A percentile compares a stretch with the other conserved stretches of the same genome.
Evolutionary conservation across 148 eudicot genomes (phyloP).

Genomic region (Limonium bicolor): DNA sequence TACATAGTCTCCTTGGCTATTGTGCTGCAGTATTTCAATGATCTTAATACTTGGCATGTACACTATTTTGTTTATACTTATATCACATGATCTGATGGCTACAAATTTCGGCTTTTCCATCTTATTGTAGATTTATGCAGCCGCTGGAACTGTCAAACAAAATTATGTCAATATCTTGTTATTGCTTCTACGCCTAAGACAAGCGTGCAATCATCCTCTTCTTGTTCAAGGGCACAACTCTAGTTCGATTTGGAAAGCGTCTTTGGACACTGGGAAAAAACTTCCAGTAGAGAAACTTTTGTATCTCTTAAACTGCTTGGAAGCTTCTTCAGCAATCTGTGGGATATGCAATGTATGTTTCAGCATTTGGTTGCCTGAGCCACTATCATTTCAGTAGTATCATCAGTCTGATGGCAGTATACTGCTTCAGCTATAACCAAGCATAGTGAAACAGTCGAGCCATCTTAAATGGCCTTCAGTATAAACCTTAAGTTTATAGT

Average conservation of each 20-base stretch:
- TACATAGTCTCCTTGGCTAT: no score
- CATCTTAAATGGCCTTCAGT: no score
- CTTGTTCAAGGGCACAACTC: conserved; percentile 57
- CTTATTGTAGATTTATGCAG: conserved; percentile 68
- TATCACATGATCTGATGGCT: no score
- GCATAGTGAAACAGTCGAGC: no score
- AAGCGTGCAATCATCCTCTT: conserved; percentile 97
- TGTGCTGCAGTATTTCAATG: no score
- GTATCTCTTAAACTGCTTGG: conserved; percentile 58
- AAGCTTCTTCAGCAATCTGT: conserved; percentile 75
- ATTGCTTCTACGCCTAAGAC: conserved; percentile 92
- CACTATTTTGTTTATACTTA: no score
- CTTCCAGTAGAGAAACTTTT: conserved; percentile 52
- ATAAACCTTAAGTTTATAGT: no score
- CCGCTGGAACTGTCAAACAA: conserved; percentile 81
- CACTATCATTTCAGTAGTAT: no score
- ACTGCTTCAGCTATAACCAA: no score
- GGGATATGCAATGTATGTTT: conserved; percentile 74
- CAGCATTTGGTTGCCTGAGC: background rate
- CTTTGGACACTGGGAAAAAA: conserved; percentile 47
- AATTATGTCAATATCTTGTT: conserved; percentile 85
- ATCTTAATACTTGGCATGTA: no score
- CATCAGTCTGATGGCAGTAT: no score
- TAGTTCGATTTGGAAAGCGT: conserved; percentile 34
- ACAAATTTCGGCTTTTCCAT: background rate